Base-by-base conservation (phyloP, 768 basidiomycete genomes). In the Cystofilobasidium bisporidii region DNA sequence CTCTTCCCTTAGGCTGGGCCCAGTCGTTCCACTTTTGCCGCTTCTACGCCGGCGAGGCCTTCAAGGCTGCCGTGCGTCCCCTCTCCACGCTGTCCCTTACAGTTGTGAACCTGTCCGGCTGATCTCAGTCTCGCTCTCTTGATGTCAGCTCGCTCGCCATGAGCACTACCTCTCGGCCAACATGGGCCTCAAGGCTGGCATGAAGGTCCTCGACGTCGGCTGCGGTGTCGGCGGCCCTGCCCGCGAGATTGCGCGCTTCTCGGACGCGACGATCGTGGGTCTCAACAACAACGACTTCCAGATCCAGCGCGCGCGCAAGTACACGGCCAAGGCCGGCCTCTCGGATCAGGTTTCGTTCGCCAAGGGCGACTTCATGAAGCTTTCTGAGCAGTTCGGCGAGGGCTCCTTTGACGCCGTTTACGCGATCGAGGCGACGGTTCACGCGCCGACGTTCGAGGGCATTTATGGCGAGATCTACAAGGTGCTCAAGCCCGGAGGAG, bases 221-320 rank as follows among this genome's bases (percentile, higher is more conserved):
- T 98, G 96, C 77, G 96, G 96, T 76, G 87, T 99, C 63, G 96
- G 96, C 58, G 96, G 96, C 0, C 96, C 96, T 28, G 96, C 96
- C 12, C 84, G 94, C 58, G 89, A 92, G 77, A 99, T 99, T 73
- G 89, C 91, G 5, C 84, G 83, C 55, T 99, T 98, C 79, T 80
- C 89, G 11, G 93, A 96, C 75, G 87, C 83, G 41, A 65, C 43
- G 58, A 60, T 65, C 57, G 38, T 41, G 26, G 65, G 60, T 28
- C 50, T 55, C 50, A 97, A 96, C 81, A 97, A 94, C 83, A 98
- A 98, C 78, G 88, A 87, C 71, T 96, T 89, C 82, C 96, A 98
- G 79, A 80, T 97, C 48, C 82, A 84, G 63, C 84, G 90, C n/a
- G 96, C 93, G 20, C 82, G 83, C 67, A 83, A 61, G 55, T 91